A percentile compares a stretch with the other conserved stretches of the same genome.
phyloP scores from a whole-genome alignment of 345 rosid genomes.

The Mercurialis annua region DNA sequence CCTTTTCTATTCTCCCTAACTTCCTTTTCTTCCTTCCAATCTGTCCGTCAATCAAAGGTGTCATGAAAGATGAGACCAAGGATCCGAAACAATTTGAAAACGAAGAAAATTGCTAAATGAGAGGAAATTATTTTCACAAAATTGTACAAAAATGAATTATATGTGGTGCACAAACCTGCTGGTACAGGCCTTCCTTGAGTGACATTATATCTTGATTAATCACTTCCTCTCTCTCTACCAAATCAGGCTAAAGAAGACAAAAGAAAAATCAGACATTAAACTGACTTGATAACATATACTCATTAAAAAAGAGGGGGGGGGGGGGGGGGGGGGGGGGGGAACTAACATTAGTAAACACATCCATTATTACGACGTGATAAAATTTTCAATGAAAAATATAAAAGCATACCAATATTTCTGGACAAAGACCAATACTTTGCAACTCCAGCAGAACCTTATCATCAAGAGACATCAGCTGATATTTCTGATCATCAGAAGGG shows the following conservation, averaged over 20 bases:
- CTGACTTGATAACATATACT: no score
- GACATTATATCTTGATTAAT: conserved; percentile 61
- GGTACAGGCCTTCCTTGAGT: conserved; percentile 60
- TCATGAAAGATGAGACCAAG: background rate
- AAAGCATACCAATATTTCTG: conserved; percentile 71
- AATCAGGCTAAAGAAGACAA: conserved; percentile 68
- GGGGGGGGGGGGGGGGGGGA: no score
- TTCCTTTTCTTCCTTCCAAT: conserved; percentile 53
- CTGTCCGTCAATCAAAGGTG: conserved; percentile 40
- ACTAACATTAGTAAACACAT: background rate
- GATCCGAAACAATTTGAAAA: background rate
- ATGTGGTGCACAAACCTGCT: conserved; percentile 52
- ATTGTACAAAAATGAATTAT: background rate
- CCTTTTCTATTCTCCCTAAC: conserved; percentile 57
- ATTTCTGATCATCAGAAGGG: conserved; percentile 54
- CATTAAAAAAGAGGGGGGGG: no score
- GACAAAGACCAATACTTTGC: conserved; percentile 77
- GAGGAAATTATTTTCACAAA: background rate
- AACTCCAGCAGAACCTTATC: conserved; percentile 82
- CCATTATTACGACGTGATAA: background rate
- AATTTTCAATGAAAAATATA: conserved; percentile 1
- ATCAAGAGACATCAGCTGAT: conserved; percentile 69
- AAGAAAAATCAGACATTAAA: conserved; percentile 3
- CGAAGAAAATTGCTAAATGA: background rate
- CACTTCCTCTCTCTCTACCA: conserved; percentile 66